Evolutionary conservation across 352 stramenopile genomes (phyloP).

Genomic region (Aphanomyces stellatus): DNA sequence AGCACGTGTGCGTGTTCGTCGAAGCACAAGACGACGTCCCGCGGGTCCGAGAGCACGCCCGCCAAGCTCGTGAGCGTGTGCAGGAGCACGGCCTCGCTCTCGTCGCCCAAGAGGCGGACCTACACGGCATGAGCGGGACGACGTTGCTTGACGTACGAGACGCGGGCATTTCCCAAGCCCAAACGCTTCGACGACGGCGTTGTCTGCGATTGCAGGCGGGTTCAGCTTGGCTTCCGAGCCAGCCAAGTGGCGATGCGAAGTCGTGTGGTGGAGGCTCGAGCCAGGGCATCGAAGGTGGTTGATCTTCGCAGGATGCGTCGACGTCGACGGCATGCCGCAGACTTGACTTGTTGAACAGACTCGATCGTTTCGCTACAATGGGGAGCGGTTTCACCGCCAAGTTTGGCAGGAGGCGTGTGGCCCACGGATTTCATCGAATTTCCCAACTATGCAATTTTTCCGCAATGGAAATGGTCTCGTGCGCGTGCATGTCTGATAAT

Average conservation of each 20-base stretch:
- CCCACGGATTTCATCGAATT: no score
- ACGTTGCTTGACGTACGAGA: constrained; percentile 35
- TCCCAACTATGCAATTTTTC: no score
- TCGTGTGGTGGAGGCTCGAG: constrained; percentile 55
- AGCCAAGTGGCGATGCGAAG: constrained; percentile 46
- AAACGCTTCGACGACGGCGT: constrained; percentile 58
- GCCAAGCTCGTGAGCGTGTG: constrained; percentile 41
- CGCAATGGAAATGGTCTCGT: no score
- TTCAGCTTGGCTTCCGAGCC: constrained; percentile 44
- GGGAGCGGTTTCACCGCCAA: no score
- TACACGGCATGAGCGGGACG: no score
- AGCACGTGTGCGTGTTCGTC: constrained; percentile 35
- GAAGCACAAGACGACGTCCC: constrained; percentile 53
- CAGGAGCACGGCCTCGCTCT: constrained; percentile 37
- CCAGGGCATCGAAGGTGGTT: constrained; percentile 48
- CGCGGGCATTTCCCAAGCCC: constrained; percentile 62
- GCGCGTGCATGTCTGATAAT: no score
- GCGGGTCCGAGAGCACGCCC: constrained; percentile 47
- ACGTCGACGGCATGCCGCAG: background rate
- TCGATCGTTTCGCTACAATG: no score
- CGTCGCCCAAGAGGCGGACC: constrained; percentile 30
- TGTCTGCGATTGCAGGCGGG: constrained; percentile 41
- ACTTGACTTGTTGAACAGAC: no score
- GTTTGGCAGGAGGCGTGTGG: no score
- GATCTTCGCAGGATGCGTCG: constrained; percentile 25